A percentile compares a stretch with the other conserved stretches of the same genome.
Conservation (phyloP, 2,329 filamentous ascomycete species). For the Pyrenochaeta sp. region DNA sequence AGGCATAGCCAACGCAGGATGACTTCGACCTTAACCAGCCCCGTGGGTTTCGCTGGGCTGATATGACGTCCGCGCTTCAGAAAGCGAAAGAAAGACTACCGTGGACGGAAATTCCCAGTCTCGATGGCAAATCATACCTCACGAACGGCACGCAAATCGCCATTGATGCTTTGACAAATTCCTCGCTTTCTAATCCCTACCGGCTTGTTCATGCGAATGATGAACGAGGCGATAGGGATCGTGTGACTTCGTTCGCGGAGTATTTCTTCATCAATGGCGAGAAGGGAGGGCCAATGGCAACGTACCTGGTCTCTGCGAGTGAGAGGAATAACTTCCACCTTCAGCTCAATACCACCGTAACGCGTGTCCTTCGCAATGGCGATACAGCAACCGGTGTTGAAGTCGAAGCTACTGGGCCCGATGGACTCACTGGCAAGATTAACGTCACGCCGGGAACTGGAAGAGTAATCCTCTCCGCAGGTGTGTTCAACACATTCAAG, state of each 20-base stretch:
- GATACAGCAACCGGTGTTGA: constrained; percentile 69
- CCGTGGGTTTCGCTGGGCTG: constrained; percentile 68
- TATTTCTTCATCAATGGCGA: constrained; percentile 71
- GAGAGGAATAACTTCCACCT: constrained; percentile 69
- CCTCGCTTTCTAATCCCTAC: constrained; percentile 61
- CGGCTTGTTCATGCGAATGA: constrained; percentile 65
- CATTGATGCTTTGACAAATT: constrained; percentile 59
- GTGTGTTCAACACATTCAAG: constrained; percentile 71
- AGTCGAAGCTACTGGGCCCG: constrained; percentile 50
- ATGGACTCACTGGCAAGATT: constrained; percentile 64
- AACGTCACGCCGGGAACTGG: constrained; percentile 65
- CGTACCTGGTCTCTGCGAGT: constrained; percentile 69
- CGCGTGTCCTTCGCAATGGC: constrained; percentile 66
- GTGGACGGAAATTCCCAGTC: constrained; percentile 68
- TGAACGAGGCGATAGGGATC: constrained; percentile 65
- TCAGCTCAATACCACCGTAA: constrained; percentile 68
- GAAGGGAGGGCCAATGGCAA: constrained; percentile 71
- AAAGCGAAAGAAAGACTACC: constrained; percentile 71
- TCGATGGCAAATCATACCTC: constrained; percentile 68
- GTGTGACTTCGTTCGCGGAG: constrained; percentile 63
- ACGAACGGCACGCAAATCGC: constrained; percentile 69
- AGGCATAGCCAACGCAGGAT: constrained; percentile 60
- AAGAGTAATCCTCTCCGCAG: constrained; percentile 70
- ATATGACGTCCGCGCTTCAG: constrained; percentile 65
- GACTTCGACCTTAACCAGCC: constrained; percentile 69